These are phyloP conservation scores for Tetraselmis striata DNA, from an alignment of 139 green algal species.

Conservation along the genomic window DNA sequence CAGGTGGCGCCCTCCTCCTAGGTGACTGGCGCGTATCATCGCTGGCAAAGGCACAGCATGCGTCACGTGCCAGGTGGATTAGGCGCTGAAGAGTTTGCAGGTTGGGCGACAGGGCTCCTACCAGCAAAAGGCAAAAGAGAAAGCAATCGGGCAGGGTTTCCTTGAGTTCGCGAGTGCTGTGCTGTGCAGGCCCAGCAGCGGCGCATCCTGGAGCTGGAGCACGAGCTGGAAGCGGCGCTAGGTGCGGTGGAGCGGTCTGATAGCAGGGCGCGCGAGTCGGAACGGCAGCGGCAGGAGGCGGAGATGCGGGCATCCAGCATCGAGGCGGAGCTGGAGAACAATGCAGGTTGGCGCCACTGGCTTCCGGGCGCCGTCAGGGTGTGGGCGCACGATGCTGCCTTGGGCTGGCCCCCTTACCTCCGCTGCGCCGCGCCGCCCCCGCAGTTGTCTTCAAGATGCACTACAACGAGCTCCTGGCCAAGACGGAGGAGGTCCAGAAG, in stretches of 20 bases:
- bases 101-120: slow-evolving; percentile 28
- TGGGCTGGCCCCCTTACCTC: neutral
- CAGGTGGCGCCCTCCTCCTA: slow-evolving; percentile 8
- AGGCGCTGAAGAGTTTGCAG: neutral
- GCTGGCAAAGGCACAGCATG: neutral
- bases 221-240: slow-evolving; percentile 32
- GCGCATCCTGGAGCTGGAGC: slow-evolving; percentile 30
- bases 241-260: slow-evolving; percentile 35
- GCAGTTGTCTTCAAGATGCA: slow-evolving; percentile 62
- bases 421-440: neutral
- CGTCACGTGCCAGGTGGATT: neutral
- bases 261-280: slow-evolving; percentile 11
- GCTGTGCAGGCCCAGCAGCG: slow-evolving; percentile 29
- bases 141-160: too few relatives aligned
- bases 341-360: slow-evolving; percentile 38
- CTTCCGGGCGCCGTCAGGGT: too few relatives aligned
- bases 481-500: slow-evolving; percentile 55
- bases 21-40: neutral
- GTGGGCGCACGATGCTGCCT: neutral
- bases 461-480: slow-evolving; percentile 56
- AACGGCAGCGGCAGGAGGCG: neutral
- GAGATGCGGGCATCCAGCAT: slow-evolving; percentile 34
- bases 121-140: slow-evolving; percentile 44
- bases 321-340: slow-evolving; percentile 60
- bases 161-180: too few relatives aligned